phyloP scores from a whole-genome alignment of 257 asterid genomes.

The Lavandula angustifolia region DNA sequence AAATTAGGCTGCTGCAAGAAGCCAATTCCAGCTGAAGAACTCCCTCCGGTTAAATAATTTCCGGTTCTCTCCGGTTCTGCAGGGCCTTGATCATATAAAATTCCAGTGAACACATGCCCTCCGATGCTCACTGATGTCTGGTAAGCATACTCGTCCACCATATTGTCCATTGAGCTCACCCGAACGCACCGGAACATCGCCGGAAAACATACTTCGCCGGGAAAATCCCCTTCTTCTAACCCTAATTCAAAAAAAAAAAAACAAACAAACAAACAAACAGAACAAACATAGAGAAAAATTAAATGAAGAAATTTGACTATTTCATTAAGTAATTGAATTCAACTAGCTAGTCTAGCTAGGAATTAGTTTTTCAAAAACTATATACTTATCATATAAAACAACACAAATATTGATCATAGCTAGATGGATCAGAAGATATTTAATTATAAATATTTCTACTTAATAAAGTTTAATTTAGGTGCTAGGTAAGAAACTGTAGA shows the following conservation, averaged over 20 bases:
- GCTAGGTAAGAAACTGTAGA: too few relatives aligned
- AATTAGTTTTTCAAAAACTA: background rate
- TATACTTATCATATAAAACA: background rate
- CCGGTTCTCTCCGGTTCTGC: slow-evolving; percentile 37
- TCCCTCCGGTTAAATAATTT: slow-evolving; percentile 44
- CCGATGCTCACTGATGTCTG: slow-evolving; percentile 75
- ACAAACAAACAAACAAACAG: too few relatives aligned
- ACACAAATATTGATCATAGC: background rate
- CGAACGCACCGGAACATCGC: slow-evolving; percentile 69
- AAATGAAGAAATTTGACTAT: background rate
- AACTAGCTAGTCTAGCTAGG: slow-evolving; percentile 12
- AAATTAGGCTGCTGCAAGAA: slow-evolving; percentile 38
- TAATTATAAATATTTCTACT: too few relatives aligned
- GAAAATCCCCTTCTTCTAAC: slow-evolving; percentile 58
- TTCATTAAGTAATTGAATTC: background rate
- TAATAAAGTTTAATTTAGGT: too few relatives aligned
- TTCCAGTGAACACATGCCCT: slow-evolving; percentile 72
- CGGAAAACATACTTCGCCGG: slow-evolving; percentile 63
- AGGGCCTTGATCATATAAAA: slow-evolving; percentile 77
- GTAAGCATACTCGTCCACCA: slow-evolving; percentile 70
- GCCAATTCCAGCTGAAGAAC: slow-evolving; percentile 42
- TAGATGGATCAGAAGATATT: too few relatives aligned
- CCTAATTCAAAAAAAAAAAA: slow-evolving; percentile 27
- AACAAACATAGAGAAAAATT: background rate
- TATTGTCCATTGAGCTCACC: slow-evolving; percentile 71